Evolutionary conservation across 108 stramenopile genomes (phyloP).

Genomic region (Pseudonitzschia pungens): DNA sequence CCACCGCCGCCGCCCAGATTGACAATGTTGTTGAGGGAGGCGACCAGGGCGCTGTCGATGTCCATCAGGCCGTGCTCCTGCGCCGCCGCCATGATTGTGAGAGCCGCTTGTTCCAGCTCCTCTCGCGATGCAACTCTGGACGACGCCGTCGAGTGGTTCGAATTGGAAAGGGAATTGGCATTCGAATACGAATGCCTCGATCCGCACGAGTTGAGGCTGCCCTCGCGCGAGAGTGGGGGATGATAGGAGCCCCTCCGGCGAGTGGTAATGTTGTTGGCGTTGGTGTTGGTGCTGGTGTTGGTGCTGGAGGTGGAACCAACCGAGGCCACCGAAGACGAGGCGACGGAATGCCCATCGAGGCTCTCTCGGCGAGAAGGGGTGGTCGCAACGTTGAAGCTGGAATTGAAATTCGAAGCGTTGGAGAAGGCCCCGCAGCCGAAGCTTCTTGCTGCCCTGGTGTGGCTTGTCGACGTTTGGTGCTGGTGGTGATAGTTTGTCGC

Average conservation of each 20-base stretch:
- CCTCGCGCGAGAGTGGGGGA: not conserved
- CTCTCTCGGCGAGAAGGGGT: not conserved
- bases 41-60: not conserved
- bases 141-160: not conserved
- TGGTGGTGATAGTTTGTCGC: not conserved
- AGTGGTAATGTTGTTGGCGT: not conserved
- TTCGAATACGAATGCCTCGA: not conserved
- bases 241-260: too few relatives aligned
- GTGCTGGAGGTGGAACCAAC: not conserved
- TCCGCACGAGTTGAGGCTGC: not conserved
- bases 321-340: not conserved
- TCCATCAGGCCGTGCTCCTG: not conserved
- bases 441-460: not conserved
- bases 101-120: conserved; percentile 22
- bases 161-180: not conserved
- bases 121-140: conserved; percentile 16
- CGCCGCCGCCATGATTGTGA: conserved; percentile 26
- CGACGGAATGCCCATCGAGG: too few relatives aligned
- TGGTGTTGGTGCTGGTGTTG: not conserved
- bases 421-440: not conserved
- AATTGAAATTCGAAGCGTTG: not conserved
- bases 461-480: not conserved
- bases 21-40: not conserved
- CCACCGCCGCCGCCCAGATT: not conserved
- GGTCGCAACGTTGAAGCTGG: not conserved